A percentile compares a stretch with the other conserved stretches of the same genome.
phyloP scores from a whole-genome alignment of 2,329 filamentous ascomycete species.

The Talaromyces sp. region DNA sequence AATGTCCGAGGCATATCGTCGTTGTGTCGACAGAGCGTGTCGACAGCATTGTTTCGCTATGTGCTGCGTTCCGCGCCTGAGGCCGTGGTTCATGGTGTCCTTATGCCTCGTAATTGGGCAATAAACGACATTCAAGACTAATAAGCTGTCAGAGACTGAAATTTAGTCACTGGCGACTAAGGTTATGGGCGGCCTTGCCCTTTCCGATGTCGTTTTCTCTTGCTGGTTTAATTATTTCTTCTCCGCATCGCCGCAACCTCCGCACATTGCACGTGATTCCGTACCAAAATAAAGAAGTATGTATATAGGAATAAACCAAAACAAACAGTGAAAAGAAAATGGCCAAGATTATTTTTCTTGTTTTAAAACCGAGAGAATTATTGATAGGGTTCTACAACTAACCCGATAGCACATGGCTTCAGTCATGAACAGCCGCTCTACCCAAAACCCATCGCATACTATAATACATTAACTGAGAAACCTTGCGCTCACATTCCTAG shows the following conservation, averaged over 20 bases:
- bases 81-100: slow-evolving; percentile 23
- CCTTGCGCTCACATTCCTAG: background rate
- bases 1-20: slow-evolving; percentile 31
- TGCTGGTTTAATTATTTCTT: background rate
- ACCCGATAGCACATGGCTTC: background rate
- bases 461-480: background rate
- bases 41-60: slow-evolving; percentile 8
- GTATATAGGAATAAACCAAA: background rate
- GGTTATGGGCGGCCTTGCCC: background rate
- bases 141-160: background rate
- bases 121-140: background rate
- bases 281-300: background rate
- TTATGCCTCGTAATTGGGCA: background rate
- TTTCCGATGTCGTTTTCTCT: background rate
- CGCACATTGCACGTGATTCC: slow-evolving; percentile 12
- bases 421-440: background rate
- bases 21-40: slow-evolving; percentile 1
- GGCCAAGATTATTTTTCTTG: background rate
- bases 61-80: slow-evolving; percentile 19
- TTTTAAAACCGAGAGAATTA: background rate
- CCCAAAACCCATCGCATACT: background rate
- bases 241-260: slow-evolving; percentile 10
- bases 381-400: background rate
- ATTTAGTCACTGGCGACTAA: background rate
- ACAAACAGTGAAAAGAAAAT: background rate